phyloP scores from a whole-genome alignment of 2,329 filamentous ascomycete species.

The Trichoderma cornu-damae region DNA sequence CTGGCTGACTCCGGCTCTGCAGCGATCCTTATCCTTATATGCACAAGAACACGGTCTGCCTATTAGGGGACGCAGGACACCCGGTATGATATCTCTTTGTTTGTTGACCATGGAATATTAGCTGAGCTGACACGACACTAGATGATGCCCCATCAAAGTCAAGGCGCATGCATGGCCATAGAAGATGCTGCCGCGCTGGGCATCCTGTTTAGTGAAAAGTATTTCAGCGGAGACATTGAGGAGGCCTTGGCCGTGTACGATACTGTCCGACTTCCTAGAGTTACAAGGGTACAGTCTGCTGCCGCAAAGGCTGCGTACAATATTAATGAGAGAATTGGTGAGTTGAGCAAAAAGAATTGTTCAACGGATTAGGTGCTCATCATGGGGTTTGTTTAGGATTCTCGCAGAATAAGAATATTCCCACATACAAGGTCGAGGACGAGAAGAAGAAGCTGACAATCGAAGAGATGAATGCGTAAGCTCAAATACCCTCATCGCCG shows the following conservation, averaged over 20 bases:
- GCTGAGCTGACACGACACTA: constrained; percentile 20
- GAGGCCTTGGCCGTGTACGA: constrained; percentile 48
- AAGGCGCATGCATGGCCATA: constrained; percentile 65
- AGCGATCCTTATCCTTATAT: constrained; percentile 54
- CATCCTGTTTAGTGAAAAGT: constrained; percentile 49
- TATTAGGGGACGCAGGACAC: constrained; percentile 63
- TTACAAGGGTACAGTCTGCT: constrained; percentile 51
- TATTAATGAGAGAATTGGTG: constrained; percentile 58
- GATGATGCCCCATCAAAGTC: constrained; percentile 66
- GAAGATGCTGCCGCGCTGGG: constrained; percentile 61
- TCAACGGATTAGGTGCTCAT: background rate
- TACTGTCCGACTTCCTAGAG: constrained; percentile 49
- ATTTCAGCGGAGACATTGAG: constrained; percentile 44
- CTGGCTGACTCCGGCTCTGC: background rate
- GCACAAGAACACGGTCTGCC: constrained; percentile 45
- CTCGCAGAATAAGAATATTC: constrained; percentile 52
- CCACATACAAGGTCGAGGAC: constrained; percentile 58
- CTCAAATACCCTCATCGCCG: background rate
- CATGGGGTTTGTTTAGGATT: constrained; percentile 42
- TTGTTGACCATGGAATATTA: background rate
- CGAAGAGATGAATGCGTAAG: constrained; percentile 63
- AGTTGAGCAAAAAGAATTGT: background rate
- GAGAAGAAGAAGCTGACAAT: constrained; percentile 59
- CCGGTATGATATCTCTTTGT: constrained; percentile 40
- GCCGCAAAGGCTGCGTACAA: constrained; percentile 55